Percentiles rank a stretch among this genome's conserved stretches.
Evolutionary conservation across 1,284 basidiomycete species (phyloP).

Genomic region (Pseudozyma sp.): DNA sequence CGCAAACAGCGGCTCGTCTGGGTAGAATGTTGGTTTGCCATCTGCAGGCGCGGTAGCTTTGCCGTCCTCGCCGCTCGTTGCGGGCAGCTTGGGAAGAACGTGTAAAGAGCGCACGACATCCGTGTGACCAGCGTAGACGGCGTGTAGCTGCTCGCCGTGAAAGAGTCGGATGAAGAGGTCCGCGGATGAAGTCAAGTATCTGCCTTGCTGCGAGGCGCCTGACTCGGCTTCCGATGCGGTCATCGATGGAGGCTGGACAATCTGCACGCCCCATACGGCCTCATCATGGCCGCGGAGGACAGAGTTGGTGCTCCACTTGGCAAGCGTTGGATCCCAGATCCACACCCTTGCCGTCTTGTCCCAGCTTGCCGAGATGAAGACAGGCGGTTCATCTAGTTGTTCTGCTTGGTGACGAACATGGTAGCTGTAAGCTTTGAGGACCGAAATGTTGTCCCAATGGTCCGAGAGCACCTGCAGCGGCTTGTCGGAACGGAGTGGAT

Average conservation of each 20-base stretch:
- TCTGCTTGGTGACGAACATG: neutral
- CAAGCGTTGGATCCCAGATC: constrained; percentile 15
- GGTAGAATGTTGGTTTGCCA: constrained; percentile 1
- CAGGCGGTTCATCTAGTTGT: neutral
- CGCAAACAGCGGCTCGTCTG: constrained; percentile 33
- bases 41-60: neutral
- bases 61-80: neutral
- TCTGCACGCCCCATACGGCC: constrained; percentile 53
- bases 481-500: constrained; percentile 32
- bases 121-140: constrained; percentile 47
- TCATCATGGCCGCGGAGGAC: constrained; percentile 46
- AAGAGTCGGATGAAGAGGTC: constrained; percentile 55
- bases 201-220: constrained; percentile 6
- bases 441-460: constrained; percentile 52
- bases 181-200: constrained; percentile 51
- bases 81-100: constrained; percentile 13
- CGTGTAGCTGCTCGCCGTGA: constrained; percentile 38
- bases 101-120: constrained; percentile 48
- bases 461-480: constrained; percentile 42
- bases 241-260: constrained; percentile 29
- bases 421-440: constrained; percentile 13
- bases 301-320: constrained; percentile 27
- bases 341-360: constrained; percentile 49
- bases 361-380: constrained; percentile 52
- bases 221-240: neutral